These are phyloP conservation scores for Mortierella sp. DNA, from an alignment of 371 early-diverging fungal genomes.

Conservation along the genomic window DNA sequence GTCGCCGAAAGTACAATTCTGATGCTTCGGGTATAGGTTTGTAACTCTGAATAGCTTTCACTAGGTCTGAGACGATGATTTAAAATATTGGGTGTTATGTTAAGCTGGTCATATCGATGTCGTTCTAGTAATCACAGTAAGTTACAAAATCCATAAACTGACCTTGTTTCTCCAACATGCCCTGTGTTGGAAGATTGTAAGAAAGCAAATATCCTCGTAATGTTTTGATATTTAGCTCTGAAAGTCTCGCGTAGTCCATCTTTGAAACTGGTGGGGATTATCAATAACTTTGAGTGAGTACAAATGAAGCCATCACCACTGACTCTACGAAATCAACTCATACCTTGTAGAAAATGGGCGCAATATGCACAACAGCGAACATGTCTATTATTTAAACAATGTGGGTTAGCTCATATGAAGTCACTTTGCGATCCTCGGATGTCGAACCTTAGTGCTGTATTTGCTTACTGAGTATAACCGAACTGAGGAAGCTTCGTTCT, in stretches of 20 bases:
- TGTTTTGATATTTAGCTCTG: constrained; percentile 49
- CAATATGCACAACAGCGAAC: constrained; percentile 51
- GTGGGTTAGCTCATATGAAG: neutral
- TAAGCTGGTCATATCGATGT: neutral
- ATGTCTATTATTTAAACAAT: constrained; percentile 16
- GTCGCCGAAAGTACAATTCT: constrained; percentile 42
- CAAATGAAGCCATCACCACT: neutral
- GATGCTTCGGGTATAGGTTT: constrained; percentile 52
- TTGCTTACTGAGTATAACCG: constrained; percentile 41
- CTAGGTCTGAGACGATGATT: constrained; percentile 23
- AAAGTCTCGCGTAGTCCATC: constrained; percentile 47
- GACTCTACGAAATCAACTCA: neutral
- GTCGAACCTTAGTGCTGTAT: too few relatives aligned
- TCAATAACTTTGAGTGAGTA: neutral
- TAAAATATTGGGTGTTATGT: neutral
- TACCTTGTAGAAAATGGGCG: constrained; percentile 53
- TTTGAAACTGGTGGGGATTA: constrained; percentile 26
- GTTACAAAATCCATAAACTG: neutral
- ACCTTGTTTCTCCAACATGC: constrained; percentile 58
- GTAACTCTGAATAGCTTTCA: constrained; percentile 45
- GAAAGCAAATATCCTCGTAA: constrained; percentile 45
- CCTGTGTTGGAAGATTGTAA: constrained; percentile 49
- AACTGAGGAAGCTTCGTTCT: constrained; percentile 47
- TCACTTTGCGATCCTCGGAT: neutral
- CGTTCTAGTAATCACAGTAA: too few relatives aligned